A percentile compares a stretch with the other conserved stretches of the same genome.
Evolutionary conservation across 352 stramenopile genomes (phyloP).

Genomic region (Pythium scleroteichum): DNA sequence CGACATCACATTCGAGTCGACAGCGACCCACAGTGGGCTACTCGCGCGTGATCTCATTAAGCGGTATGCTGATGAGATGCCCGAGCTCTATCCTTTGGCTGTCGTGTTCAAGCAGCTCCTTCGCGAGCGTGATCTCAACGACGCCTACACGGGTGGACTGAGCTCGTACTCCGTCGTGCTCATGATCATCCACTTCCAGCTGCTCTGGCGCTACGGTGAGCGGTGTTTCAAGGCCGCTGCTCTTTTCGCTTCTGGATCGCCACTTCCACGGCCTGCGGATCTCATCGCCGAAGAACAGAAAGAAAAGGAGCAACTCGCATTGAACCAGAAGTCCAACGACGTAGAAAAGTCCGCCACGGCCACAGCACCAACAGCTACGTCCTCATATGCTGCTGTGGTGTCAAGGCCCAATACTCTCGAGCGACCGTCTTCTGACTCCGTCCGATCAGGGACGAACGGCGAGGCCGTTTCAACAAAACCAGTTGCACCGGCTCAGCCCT

Average conservation of each 20-base stretch:
- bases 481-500: slow-evolving; percentile 32
- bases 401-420: slow-evolving; percentile 34
- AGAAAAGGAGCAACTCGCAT: slow-evolving; percentile 3
- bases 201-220: slow-evolving; percentile 55
- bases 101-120: slow-evolving; percentile 92
- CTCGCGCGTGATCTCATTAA: slow-evolving; percentile 85
- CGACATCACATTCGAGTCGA: slow-evolving; percentile 85
- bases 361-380: slow-evolving; percentile 25
- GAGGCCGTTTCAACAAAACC: slow-evolving; percentile 1
- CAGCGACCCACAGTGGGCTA: slow-evolving; percentile 79
- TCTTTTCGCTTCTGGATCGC: slow-evolving; percentile 24
- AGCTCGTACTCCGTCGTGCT: slow-evolving; percentile 93
- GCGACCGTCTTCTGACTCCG: slow-evolving; percentile 26
- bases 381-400: slow-evolving; percentile 69
- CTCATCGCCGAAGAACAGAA: slow-evolving; percentile 25
- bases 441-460: slow-evolving; percentile 10
- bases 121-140: slow-evolving; percentile 87
- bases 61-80: slow-evolving; percentile 76
- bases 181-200: slow-evolving; percentile 90
- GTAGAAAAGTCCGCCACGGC: slow-evolving; percentile 5
- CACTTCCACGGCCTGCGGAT: slow-evolving; percentile 25
- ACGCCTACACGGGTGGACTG: slow-evolving; percentile 90
- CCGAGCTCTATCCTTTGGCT: slow-evolving; percentile 86
- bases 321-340: background rate
- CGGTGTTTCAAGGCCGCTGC: slow-evolving; percentile 27